phyloP scores from a whole-genome alignment of 1,284 basidiomycete genomes.

The Trichosporon sp. region DNA sequence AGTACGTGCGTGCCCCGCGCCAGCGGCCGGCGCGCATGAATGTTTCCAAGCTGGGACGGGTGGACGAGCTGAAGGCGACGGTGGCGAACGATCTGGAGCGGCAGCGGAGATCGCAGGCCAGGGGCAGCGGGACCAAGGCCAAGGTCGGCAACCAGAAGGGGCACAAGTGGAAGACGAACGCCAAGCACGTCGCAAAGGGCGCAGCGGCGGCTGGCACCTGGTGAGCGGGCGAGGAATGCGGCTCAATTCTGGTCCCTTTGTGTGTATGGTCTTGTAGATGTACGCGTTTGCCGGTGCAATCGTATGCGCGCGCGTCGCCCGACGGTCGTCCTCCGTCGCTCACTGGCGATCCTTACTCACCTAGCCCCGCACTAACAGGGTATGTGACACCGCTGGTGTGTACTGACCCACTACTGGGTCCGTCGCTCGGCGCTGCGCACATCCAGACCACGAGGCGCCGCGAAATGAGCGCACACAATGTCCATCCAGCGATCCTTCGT shows the following conservation, averaged over 20 bases:
- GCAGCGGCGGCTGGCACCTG: not conserved
- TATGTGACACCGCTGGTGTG: not conserved
- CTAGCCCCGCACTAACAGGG: not conserved
- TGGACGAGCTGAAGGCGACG: conserved; percentile 53
- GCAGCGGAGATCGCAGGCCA: conserved; percentile 56
- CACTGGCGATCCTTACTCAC: not conserved
- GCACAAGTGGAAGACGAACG: conserved; percentile 3
- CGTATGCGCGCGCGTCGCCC: too few species aligned
- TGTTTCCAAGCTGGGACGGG: conserved; percentile 24
- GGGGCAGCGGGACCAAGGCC: not conserved
- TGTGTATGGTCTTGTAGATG: not conserved
- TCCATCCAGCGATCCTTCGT: not conserved
- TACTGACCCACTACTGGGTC: not conserved
- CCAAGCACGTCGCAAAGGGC: conserved; percentile 3
- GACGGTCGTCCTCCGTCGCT: not conserved
- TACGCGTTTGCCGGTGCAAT: not conserved
- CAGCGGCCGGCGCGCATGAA: conserved; percentile 8
- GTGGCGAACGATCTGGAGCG: conserved; percentile 64
- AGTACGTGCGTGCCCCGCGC: conserved; percentile 29
- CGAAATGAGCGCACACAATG: not conserved
- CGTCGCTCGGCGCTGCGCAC: not conserved
- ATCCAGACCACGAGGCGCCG: not conserved
- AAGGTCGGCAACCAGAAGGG: conserved; percentile 3
- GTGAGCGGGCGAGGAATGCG: not conserved
- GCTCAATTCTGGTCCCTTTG: not conserved